These are phyloP conservation scores for Cyclotella distinguenda DNA, from an alignment of 108 stramenopile genomes.

Conservation along the genomic window DNA sequence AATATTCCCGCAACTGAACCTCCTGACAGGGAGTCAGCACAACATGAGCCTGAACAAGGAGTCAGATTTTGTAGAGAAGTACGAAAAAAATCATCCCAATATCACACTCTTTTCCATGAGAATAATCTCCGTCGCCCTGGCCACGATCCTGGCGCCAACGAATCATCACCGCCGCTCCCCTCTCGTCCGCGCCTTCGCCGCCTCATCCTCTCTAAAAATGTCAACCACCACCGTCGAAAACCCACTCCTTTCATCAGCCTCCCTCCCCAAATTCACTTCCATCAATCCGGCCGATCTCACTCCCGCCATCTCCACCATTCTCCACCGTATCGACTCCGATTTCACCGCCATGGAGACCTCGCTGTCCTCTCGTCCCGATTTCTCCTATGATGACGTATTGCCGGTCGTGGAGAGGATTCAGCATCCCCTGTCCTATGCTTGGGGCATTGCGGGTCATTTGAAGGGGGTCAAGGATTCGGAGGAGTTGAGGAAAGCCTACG, in stretches of 20 bases:
- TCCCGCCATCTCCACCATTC: constrained; percentile 75
- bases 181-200: constrained; percentile 27
- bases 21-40: too few species aligned
- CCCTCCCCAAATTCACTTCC: constrained; percentile 82
- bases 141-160: constrained; percentile 25
- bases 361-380: constrained; percentile 22
- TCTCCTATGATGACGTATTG: constrained; percentile 72
- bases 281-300: constrained; percentile 82
- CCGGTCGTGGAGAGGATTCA: constrained; percentile 83
- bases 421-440: constrained; percentile 76
- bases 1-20: too few species aligned
- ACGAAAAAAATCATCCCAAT: not conserved
- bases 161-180: not conserved
- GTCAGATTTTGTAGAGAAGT: not conserved
- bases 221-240: constrained; percentile 45
- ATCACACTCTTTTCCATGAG: constrained; percentile 13
- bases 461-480: constrained; percentile 96
- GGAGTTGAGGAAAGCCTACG: constrained; percentile 90
- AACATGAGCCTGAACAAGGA: too few species aligned
- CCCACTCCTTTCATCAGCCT: constrained; percentile 79
- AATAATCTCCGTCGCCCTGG: constrained; percentile 23
- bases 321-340: constrained; percentile 67
- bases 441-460: constrained; percentile 97
- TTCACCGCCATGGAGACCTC: constrained; percentile 68
- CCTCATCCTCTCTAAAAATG: constrained; percentile 12